Conservation (phyloP, 306 rosid genomes). For the Pterocarpus macrocarpus region DNA sequence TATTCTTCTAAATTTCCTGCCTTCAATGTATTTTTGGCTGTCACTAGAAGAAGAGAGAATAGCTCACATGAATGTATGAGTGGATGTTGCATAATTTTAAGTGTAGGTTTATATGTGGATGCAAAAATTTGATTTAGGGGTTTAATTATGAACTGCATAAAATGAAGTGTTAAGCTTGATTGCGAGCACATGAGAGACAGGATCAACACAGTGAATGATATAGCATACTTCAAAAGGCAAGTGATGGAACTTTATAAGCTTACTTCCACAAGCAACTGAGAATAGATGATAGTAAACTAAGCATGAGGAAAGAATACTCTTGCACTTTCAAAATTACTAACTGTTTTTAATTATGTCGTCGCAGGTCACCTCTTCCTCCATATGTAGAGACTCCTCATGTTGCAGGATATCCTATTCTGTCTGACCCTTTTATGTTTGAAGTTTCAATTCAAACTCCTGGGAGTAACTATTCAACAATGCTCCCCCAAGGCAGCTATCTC, state of each 20-base stretch:
- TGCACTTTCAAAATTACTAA: constrained; percentile 34
- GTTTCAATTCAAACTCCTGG: constrained; percentile 74
- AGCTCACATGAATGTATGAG: neutral
- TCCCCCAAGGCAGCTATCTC: constrained; percentile 70
- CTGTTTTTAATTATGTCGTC: constrained; percentile 22
- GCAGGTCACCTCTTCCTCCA: constrained; percentile 84
- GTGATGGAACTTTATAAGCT: constrained; percentile 1
- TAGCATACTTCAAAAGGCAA: constrained; percentile 16
- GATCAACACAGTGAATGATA: neutral
- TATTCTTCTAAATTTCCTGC: constrained; percentile 1
- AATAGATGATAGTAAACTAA: constrained; percentile 31
- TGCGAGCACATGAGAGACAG: neutral
- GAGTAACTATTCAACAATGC: constrained; percentile 56
- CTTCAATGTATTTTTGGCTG: constrained; percentile 11
- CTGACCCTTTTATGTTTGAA: constrained; percentile 66
- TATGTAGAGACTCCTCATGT: constrained; percentile 65
- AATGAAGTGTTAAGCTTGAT: neutral
- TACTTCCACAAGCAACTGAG: constrained; percentile 2
- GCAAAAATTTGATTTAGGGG: neutral
- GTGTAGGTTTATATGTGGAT: neutral
- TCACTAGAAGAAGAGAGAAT: neutral
- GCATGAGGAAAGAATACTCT: constrained; percentile 25
- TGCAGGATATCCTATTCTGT: constrained; percentile 75
- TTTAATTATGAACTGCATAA: constrained; percentile 15
- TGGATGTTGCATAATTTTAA: constrained; percentile 1